Percentiles rank a stretch among this genome's conserved stretches.
Conservation (phyloP, 345 rosid genomes). For the Euphorbia lathyris region DNA sequence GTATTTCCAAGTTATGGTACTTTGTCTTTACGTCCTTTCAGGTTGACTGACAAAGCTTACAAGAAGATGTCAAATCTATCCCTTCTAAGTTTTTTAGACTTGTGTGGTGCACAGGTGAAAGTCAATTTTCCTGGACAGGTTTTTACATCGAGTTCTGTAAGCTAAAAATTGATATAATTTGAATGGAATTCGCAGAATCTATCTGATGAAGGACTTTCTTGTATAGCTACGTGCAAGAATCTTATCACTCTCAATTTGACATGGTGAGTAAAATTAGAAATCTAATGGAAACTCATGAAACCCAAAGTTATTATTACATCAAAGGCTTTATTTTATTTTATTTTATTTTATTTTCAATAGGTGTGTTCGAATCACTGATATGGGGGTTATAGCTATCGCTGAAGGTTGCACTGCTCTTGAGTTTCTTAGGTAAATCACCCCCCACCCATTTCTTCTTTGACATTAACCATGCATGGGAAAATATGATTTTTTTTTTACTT, state of each 20-base stretch:
- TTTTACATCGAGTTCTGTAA: conserved; percentile 1
- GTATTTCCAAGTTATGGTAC: conserved; percentile 12
- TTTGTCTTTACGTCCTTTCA: conserved; percentile 30
- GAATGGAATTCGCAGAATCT: conserved; percentile 52
- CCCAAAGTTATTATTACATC: conserved; percentile 11
- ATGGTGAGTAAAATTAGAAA: conserved; percentile 47
- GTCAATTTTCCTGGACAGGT: conserved; percentile 16
- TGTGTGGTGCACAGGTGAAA: conserved; percentile 92
- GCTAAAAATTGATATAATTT: conserved; percentile 10
- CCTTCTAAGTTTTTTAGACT: conserved; percentile 63
- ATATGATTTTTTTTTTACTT: neutral
- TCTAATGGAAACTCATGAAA: neutral
- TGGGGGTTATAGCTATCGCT: conserved; percentile 68
- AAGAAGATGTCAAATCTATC: conserved; percentile 57
- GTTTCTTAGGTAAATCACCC: conserved; percentile 60
- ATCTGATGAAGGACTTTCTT: conserved; percentile 76
- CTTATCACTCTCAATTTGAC: conserved; percentile 75
- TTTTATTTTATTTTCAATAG: conserved; percentile 36
- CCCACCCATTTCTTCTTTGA: neutral
- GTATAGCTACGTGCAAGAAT: conserved; percentile 69
- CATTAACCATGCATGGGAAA: neutral
- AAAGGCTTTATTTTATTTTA: conserved; percentile 7
- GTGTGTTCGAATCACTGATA: conserved; percentile 80
- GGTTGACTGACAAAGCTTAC: conserved; percentile 77
- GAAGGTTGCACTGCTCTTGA: conserved; percentile 72